phyloP scores from a whole-genome alignment of 176 grass and related monocot species.

The Otatea glauca region DNA sequence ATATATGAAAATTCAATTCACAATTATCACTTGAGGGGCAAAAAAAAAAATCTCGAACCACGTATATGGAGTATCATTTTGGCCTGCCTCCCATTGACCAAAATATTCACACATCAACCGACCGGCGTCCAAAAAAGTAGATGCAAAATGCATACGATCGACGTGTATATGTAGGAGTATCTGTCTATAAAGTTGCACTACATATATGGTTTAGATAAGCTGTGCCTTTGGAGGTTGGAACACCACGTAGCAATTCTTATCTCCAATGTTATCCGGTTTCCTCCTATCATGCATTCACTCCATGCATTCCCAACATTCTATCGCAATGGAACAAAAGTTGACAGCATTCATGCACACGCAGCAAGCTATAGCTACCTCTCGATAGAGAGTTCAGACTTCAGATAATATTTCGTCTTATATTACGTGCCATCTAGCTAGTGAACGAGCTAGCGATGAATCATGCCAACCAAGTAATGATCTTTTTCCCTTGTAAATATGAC shows the following conservation, averaged over 20 bases:
- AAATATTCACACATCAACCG: neutral
- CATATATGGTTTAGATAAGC: constrained; percentile 25
- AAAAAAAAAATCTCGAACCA: neutral
- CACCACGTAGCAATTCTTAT: constrained; percentile 49
- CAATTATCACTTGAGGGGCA: neutral
- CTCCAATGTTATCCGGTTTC: constrained; percentile 44
- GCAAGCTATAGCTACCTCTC: neutral
- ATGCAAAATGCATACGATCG: constrained; percentile 28
- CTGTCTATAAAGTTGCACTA: constrained; percentile 29
- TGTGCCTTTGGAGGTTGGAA: constrained; percentile 30
- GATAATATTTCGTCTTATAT: neutral
- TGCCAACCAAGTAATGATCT: too few relatives aligned
- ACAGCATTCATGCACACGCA: neutral
- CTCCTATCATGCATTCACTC: neutral
- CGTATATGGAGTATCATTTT: constrained; percentile 5
- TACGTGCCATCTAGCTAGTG: neutral
- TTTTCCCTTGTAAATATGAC: neutral
- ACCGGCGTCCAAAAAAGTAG: neutral
- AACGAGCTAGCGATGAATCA: neutral
- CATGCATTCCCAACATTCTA: neutral
- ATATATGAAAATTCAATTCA: too few relatives aligned
- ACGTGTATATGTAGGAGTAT: neutral
- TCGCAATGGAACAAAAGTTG: neutral
- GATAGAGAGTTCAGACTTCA: neutral
- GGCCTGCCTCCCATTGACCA: neutral